Evolutionary conservation across 1,139 yeast species (phyloP).

Genomic region (Geotrichum armillariae): DNA sequence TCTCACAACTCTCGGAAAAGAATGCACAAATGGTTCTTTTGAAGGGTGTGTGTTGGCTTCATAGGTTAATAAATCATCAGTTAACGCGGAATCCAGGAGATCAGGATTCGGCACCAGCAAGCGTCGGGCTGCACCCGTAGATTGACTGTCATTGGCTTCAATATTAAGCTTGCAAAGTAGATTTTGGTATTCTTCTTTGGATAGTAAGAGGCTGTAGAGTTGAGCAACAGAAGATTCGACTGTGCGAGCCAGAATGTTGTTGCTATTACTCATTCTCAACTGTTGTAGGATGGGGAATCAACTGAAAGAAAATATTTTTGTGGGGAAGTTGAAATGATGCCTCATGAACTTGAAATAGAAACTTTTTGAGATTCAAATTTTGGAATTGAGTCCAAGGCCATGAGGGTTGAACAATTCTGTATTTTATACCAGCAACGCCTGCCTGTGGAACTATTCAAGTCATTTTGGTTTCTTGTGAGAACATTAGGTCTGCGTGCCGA

Average conservation of each 20-base stretch:
- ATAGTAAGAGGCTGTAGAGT: constrained; percentile 6
- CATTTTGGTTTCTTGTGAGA: no score
- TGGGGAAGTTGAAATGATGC: not conserved
- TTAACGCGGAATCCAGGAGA: constrained; percentile 12
- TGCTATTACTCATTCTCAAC: not conserved
- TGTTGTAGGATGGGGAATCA: not conserved
- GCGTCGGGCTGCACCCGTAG: not conserved
- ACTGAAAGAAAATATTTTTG: not conserved
- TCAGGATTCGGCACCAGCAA: constrained; percentile 14
- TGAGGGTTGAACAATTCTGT: no score
- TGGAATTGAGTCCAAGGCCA: no score
- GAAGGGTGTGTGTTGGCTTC: not conserved
- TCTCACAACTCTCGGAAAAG: constrained; percentile 9
- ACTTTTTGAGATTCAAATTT: no score
- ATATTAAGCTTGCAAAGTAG: constrained; percentile 3
- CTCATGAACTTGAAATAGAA: no score
- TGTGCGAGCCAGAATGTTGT: constrained; percentile 2
- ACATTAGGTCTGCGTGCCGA: no score
- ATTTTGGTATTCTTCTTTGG: constrained; percentile 12
- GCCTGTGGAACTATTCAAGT: no score
- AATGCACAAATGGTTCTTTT: not conserved
- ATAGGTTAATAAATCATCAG: constrained; percentile 3
- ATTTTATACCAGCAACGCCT: no score
- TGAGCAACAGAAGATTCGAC: constrained; percentile 11
- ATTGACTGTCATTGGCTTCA: not conserved